Conservation (phyloP, 2,329 filamentous ascomycete genomes). For the Myriosclerotinia curreyana region DNA sequence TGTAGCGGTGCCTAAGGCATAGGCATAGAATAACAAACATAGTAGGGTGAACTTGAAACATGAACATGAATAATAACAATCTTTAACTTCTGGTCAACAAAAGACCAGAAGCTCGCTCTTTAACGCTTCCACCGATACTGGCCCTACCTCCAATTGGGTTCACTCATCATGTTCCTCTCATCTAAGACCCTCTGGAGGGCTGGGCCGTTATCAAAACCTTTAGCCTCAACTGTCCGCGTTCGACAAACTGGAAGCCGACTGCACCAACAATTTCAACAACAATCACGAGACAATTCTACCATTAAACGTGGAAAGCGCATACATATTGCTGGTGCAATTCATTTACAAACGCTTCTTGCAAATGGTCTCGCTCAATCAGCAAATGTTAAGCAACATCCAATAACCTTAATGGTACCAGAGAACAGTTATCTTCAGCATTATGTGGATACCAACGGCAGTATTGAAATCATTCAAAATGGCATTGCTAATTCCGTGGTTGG, state of each 20-base stretch:
- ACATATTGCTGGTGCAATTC: neutral
- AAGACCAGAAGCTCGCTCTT: neutral
- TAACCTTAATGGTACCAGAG: slow-evolving; percentile 5
- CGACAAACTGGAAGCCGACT: neutral
- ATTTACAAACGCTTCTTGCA: slow-evolving; percentile 5
- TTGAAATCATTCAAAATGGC: neutral
- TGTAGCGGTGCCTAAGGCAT: no score
- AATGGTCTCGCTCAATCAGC: slow-evolving; percentile 5
- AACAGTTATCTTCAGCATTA: slow-evolving; percentile 7
- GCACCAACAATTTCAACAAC: neutral
- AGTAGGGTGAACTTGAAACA: neutral
- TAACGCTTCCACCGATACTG: neutral
- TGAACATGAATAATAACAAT: no score
- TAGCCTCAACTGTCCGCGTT: neutral
- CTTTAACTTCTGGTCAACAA: neutral
- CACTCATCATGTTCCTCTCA: neutral
- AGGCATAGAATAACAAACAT: no score
- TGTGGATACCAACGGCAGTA: slow-evolving; percentile 1
- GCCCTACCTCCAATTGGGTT: neutral
- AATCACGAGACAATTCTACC: slow-evolving; percentile 6
- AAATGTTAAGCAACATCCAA: neutral
- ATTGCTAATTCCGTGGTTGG: slow-evolving; percentile 5
- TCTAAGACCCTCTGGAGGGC: slow-evolving; percentile 4
- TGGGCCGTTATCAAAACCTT: slow-evolving; percentile 5
- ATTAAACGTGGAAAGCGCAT: neutral